Percentiles rank a stretch among this genome's conserved stretches.
These are phyloP conservation scores for Botrytis pseudocinerea DNA, from an alignment of 2,329 filamentous ascomycete species.

Conservation along the genomic window DNA sequence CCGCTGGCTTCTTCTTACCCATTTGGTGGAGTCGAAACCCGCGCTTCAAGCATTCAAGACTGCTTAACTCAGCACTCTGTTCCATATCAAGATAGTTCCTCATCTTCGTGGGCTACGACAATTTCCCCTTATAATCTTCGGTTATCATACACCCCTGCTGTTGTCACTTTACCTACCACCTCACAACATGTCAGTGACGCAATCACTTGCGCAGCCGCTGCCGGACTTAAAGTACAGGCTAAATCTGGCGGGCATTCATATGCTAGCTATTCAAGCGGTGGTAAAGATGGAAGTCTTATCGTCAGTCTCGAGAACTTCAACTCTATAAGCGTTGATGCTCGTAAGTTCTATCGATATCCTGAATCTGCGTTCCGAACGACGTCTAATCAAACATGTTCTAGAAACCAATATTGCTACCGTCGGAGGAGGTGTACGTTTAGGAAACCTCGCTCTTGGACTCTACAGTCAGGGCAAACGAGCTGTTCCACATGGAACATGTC, in stretches of 20 bases:
- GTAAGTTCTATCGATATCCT: slow-evolving; percentile 21
- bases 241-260: slow-evolving; percentile 59
- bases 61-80: slow-evolving; percentile 28
- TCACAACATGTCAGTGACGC: slow-evolving; percentile 45
- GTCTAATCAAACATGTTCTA: not conserved
- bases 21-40: not conserved
- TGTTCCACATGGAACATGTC: slow-evolving; percentile 48
- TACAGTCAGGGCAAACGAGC: slow-evolving; percentile 43
- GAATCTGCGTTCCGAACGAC: no score
- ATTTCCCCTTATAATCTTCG: slow-evolving; percentile 35
- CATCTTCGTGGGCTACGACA: slow-evolving; percentile 27
- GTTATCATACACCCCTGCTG: slow-evolving; percentile 29
- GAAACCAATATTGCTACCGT: slow-evolving; percentile 38
- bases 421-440: slow-evolving; percentile 47
- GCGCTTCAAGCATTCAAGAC: slow-evolving; percentile 20
- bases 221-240: slow-evolving; percentile 50
- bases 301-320: slow-evolving; percentile 57
- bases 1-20: slow-evolving; percentile 15
- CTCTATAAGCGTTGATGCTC: slow-evolving; percentile 51
- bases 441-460: slow-evolving; percentile 45
- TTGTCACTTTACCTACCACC: slow-evolving; percentile 36
- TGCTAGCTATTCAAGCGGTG: slow-evolving; percentile 49
- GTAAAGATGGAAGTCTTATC: slow-evolving; percentile 52
- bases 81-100: slow-evolving; percentile 25
- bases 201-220: slow-evolving; percentile 48